A percentile compares a stretch with the other conserved stretches of the same genome.
Evolutionary conservation across 192 early-diverging fungal genomes (phyloP).

Genomic region (Kickxella alabastrina): DNA sequence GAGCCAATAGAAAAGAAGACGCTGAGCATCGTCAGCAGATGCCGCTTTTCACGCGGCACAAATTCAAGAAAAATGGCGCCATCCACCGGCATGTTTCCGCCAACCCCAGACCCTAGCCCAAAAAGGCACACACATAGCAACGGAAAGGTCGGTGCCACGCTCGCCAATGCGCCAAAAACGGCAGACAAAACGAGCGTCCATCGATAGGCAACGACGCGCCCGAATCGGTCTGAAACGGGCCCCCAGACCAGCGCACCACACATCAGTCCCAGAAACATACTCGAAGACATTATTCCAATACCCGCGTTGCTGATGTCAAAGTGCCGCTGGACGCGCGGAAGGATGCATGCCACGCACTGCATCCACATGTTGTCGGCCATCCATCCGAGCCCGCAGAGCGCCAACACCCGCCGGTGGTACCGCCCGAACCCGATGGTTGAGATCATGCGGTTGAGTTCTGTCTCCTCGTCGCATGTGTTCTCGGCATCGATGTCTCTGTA

Average conservation of each 20-base stretch:
- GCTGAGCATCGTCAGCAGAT: slow-evolving; percentile 78
- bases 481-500: slow-evolving; percentile 1
- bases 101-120: slow-evolving; percentile 73
- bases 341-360: slow-evolving; percentile 67
- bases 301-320: slow-evolving; percentile 61
- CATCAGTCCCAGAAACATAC: slow-evolving; percentile 76
- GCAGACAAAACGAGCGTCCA: slow-evolving; percentile 71
- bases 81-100: slow-evolving; percentile 60
- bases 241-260: slow-evolving; percentile 84
- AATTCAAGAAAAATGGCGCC: slow-evolving; percentile 85
- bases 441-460: slow-evolving; percentile 60
- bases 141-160: slow-evolving; percentile 60
- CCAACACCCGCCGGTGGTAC: slow-evolving; percentile 58
- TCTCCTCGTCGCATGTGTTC: slow-evolving; percentile 30
- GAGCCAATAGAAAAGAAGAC: slow-evolving; percentile 83
- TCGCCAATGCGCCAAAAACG: slow-evolving; percentile 66
- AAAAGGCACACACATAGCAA: slow-evolving; percentile 62
- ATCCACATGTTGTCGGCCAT: slow-evolving; percentile 79
- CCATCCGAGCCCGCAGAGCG: slow-evolving; percentile 81
- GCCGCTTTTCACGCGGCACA: slow-evolving; percentile 70
- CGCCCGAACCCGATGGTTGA: slow-evolving; percentile 67
- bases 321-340: slow-evolving; percentile 72
- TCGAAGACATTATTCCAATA: slow-evolving; percentile 66
- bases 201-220: slow-evolving; percentile 71
- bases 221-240: slow-evolving; percentile 63